A percentile compares a stretch with the other conserved stretches of the same genome.
phyloP scores from a whole-genome alignment of 2,329 filamentous ascomycete species.

The Exophiala aquamarina region DNA sequence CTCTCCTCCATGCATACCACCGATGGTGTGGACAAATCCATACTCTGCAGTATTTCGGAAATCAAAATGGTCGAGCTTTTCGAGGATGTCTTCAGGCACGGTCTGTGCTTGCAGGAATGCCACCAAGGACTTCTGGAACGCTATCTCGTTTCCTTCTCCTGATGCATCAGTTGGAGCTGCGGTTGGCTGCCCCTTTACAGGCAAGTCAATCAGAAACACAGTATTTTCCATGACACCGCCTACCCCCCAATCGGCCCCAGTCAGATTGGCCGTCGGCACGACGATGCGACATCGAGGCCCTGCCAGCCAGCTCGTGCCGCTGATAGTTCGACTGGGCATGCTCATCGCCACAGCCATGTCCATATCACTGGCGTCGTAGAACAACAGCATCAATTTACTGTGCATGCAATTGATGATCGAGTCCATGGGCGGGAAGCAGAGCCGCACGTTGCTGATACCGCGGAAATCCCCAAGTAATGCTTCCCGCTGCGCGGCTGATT shows the following conservation, averaged over 20 bases:
- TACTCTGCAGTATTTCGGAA: slow-evolving; percentile 71
- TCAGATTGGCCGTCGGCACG: slow-evolving; percentile 83
- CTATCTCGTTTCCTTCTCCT: slow-evolving; percentile 34
- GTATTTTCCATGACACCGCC: slow-evolving; percentile 82
- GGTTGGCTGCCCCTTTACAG: slow-evolving; percentile 39
- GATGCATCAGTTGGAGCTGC: neutral
- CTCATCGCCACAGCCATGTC: neutral
- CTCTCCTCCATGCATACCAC: slow-evolving; percentile 55
- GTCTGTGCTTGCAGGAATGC: slow-evolving; percentile 69
- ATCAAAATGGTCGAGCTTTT: slow-evolving; percentile 75
- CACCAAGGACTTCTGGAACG: slow-evolving; percentile 69
- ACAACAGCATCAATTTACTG: slow-evolving; percentile 90
- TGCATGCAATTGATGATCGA: slow-evolving; percentile 76
- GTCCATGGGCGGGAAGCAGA: slow-evolving; percentile 81
- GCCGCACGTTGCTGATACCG: slow-evolving; percentile 54
- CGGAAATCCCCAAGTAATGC: slow-evolving; percentile 41
- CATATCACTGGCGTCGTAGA: slow-evolving; percentile 50
- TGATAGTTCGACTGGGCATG: neutral
- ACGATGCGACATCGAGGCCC: slow-evolving; percentile 60
- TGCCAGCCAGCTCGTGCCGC: neutral
- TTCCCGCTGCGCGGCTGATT: slow-evolving; percentile 45
- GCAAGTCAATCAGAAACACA: slow-evolving; percentile 90
- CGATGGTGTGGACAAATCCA: slow-evolving; percentile 81
- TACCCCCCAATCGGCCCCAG: slow-evolving; percentile 87
- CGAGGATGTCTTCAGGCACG: slow-evolving; percentile 63